Conservation (phyloP, 768 basidiomycete genomes). For the Lentinula guzmanii region DNA sequence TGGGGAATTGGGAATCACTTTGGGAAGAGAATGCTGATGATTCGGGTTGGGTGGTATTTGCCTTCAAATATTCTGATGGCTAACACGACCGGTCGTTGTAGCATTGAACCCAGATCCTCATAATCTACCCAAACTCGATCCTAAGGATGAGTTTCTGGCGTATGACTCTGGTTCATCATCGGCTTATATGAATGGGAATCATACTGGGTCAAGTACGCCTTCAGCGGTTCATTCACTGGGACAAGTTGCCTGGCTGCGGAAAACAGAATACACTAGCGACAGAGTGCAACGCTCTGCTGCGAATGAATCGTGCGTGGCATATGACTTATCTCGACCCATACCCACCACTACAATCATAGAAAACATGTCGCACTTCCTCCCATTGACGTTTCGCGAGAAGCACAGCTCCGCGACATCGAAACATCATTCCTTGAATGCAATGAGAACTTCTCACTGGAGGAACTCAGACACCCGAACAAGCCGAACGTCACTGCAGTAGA, state of each 20-base stretch:
- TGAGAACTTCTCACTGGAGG: constrained; percentile 50
- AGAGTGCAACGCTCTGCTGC: constrained; percentile 37
- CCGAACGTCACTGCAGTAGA: constrained; percentile 69
- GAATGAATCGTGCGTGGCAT: constrained; percentile 50
- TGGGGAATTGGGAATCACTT: constrained; percentile 75
- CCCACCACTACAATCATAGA: constrained; percentile 19
- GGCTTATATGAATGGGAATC: constrained; percentile 24
- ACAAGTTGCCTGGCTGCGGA: constrained; percentile 87
- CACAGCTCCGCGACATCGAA: constrained; percentile 76
- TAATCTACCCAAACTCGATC: constrained; percentile 58
- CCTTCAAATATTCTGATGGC: neutral
- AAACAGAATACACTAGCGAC: constrained; percentile 84
- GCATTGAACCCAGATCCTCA: constrained; percentile 63
- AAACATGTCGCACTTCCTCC: constrained; percentile 40
- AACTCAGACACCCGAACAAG: constrained; percentile 75
- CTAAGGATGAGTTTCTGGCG: constrained; percentile 71
- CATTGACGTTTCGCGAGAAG: constrained; percentile 68
- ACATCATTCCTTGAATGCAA: constrained; percentile 64
- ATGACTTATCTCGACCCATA: neutral
- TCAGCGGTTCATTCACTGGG: constrained; percentile 40
- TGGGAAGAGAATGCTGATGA: constrained; percentile 79
- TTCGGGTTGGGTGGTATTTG: constrained; percentile 37
- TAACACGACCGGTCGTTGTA: constrained; percentile 11
- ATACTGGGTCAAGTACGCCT: constrained; percentile 27
- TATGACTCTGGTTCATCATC: constrained; percentile 50